Conservation (phyloP, 441 rosid species). For the Macaranga tanarius region DNA sequence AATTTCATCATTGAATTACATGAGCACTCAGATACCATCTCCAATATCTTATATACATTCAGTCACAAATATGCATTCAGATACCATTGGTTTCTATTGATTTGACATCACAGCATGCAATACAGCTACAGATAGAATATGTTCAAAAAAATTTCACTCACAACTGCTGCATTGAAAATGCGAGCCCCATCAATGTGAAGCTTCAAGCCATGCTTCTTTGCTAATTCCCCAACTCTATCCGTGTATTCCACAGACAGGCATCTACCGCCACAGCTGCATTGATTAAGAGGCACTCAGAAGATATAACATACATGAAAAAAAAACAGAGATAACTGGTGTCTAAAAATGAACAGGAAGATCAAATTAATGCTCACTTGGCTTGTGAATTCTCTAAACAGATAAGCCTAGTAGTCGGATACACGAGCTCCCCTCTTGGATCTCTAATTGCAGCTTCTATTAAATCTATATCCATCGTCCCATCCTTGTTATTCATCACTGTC, state of each 20-base stretch:
- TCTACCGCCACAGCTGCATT: conserved; percentile 80
- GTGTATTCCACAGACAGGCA: conserved; percentile 72
- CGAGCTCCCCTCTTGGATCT: conserved; percentile 63
- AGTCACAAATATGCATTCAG: not conserved
- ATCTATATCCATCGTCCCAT: conserved; percentile 78
- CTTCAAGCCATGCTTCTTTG: conserved; percentile 79
- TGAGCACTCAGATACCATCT: not conserved
- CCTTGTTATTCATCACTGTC: conserved; percentile 68
- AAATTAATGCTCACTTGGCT: conserved; percentile 60
- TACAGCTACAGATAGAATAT: not conserved
- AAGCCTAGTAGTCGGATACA: conserved; percentile 81
- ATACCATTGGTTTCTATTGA: not conserved
- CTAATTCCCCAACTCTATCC: conserved; percentile 72
- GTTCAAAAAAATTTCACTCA: conserved; percentile 37
- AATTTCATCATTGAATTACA: too few species aligned
- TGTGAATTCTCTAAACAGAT: conserved; percentile 94
- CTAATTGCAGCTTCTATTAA: conserved; percentile 78
- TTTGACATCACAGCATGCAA: not conserved
- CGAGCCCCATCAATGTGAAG: conserved; percentile 97
- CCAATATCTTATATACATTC: not conserved
- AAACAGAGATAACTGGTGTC: not conserved
- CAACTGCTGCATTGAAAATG: conserved; percentile 82
- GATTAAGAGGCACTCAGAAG: conserved; percentile 12
- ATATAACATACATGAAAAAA: not conserved
- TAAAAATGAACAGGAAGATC: not conserved